A percentile compares a stretch with the other conserved stretches of the same genome.
phyloP scores from a whole-genome alignment of 768 basidiomycete genomes.

The Hericium rajendrae region DNA sequence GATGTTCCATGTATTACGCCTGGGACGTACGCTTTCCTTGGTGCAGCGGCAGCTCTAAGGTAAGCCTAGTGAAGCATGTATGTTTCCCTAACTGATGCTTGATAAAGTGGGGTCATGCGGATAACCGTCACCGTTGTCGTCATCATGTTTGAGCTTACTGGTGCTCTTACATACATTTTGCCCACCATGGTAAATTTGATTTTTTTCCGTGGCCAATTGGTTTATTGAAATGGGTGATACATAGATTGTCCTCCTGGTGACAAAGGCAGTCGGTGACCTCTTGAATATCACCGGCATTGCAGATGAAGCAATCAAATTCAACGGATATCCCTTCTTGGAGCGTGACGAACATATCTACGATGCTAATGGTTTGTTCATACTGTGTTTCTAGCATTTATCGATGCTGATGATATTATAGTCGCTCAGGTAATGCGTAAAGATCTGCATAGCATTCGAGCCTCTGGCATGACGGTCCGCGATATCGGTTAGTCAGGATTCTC shows the following conservation, averaged over 20 bases:
- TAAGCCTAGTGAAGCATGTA: constrained; percentile 22
- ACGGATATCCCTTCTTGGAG: constrained; percentile 94
- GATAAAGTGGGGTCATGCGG: constrained; percentile 81
- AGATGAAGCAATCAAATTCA: constrained; percentile 94
- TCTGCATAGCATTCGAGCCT: constrained; percentile 59
- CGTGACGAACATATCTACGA: constrained; percentile 91
- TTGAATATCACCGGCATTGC: constrained; percentile 91
- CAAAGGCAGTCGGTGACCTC: constrained; percentile 94
- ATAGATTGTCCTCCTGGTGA: constrained; percentile 92
- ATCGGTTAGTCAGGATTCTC: constrained; percentile 49
- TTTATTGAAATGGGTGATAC: not conserved
- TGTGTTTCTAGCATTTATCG: not conserved
- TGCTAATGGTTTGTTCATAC: constrained; percentile 59
- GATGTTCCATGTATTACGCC: constrained; percentile 96
- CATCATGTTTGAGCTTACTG: constrained; percentile 98
- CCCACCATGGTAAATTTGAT: constrained; percentile 77
- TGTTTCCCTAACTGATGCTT: not conserved
- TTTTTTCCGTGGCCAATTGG: constrained; percentile 3
- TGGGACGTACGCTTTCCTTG: constrained; percentile 95
- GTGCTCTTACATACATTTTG: constrained; percentile 91
- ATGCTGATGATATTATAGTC: constrained; percentile 35
- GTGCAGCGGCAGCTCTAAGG: constrained; percentile 94
- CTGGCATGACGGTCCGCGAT: constrained; percentile 67
- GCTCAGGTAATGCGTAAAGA: constrained; percentile 86
- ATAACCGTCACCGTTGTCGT: constrained; percentile 98